Percentiles rank a stretch among this genome's conserved stretches.
Evolutionary conservation across 2,329 filamentous ascomycete genomes (phyloP).

Genomic region (Aspergillus ustus): DNA sequence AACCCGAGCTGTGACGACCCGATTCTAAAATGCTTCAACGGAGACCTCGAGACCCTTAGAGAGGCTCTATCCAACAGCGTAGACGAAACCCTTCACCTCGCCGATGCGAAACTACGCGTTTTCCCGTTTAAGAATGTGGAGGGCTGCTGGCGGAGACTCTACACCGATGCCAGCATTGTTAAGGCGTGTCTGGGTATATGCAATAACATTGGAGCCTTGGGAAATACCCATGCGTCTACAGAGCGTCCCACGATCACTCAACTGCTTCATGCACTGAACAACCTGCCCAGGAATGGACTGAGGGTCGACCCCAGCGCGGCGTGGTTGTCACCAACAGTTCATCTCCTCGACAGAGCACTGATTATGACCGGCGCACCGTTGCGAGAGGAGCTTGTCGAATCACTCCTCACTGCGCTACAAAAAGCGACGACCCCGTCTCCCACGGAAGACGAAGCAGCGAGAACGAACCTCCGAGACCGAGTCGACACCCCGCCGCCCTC

Average conservation of each 20-base stretch:
- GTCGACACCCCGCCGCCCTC: background rate
- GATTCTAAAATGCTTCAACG: slow-evolving; percentile 41
- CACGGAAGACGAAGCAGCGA: background rate
- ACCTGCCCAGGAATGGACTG: slow-evolving; percentile 15
- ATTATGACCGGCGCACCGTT: slow-evolving; percentile 72
- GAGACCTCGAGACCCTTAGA: slow-evolving; percentile 27
- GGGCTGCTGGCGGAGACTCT: slow-evolving; percentile 60
- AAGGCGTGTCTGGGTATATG: slow-evolving; percentile 45
- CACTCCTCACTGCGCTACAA: slow-evolving; percentile 41
- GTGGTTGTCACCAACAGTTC: slow-evolving; percentile 65
- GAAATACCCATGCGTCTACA: background rate
- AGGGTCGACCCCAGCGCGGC: slow-evolving; percentile 29
- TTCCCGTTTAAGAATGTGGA: slow-evolving; percentile 63
- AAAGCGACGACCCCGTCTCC: slow-evolving; percentile 18
- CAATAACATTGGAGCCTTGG: slow-evolving; percentile 25
- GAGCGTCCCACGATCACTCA: background rate
- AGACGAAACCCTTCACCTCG: slow-evolving; percentile 52
- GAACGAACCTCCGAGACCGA: background rate
- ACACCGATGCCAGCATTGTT: slow-evolving; percentile 61
- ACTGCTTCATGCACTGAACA: slow-evolving; percentile 24
- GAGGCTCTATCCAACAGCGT: slow-evolving; percentile 37
- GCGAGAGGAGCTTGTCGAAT: slow-evolving; percentile 53
- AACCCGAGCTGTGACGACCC: slow-evolving; percentile 38
- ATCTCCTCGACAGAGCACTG: slow-evolving; percentile 73
- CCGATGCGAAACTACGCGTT: slow-evolving; percentile 58